Conservation (phyloP, 2,329 filamentous ascomycete genomes). For the Hortaea sp. region DNA sequence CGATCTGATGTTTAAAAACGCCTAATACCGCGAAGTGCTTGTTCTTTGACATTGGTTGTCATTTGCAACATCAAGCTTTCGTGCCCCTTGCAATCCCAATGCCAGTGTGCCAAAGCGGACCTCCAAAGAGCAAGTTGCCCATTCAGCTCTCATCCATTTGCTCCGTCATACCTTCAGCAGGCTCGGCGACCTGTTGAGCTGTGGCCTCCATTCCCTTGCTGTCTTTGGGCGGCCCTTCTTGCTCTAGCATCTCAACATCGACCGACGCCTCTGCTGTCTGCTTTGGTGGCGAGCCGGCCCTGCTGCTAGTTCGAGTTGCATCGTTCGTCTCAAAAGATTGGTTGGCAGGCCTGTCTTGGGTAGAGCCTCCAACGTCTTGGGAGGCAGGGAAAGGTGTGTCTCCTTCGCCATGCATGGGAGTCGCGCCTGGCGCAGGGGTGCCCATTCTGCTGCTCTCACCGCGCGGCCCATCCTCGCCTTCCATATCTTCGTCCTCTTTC, state of each 20-base stretch:
- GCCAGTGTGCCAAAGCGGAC: not conserved
- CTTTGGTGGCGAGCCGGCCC: slow-evolving; percentile 13
- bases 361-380: slow-evolving; percentile 15
- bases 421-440: slow-evolving; percentile 34
- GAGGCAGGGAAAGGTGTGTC: slow-evolving; percentile 30
- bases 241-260: slow-evolving; percentile 19
- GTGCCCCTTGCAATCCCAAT: too few relatives aligned
- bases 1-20: too few relatives aligned
- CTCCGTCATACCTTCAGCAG: slow-evolving; percentile 11
- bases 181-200: slow-evolving; percentile 10
- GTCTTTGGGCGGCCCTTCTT: slow-evolving; percentile 7
- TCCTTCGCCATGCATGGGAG: slow-evolving; percentile 20
- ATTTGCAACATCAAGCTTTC: too few relatives aligned
- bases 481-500: slow-evolving; percentile 55
- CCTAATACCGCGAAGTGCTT: too few relatives aligned
- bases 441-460: slow-evolving; percentile 35
- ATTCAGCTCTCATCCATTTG: slow-evolving; percentile 16
- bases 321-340: slow-evolving; percentile 21
- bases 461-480: slow-evolving; percentile 30
- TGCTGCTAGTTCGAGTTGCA: slow-evolving; percentile 12
- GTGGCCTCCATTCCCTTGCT: slow-evolving; percentile 11
- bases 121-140: not conserved
- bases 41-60: too few relatives aligned
- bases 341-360: slow-evolving; percentile 13
- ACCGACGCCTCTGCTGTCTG: slow-evolving; percentile 11